A percentile compares a stretch with the other conserved stretches of the same genome.
Conservation (phyloP, 768 basidiomycete genomes). For the Kwoniella shandongensis region DNA sequence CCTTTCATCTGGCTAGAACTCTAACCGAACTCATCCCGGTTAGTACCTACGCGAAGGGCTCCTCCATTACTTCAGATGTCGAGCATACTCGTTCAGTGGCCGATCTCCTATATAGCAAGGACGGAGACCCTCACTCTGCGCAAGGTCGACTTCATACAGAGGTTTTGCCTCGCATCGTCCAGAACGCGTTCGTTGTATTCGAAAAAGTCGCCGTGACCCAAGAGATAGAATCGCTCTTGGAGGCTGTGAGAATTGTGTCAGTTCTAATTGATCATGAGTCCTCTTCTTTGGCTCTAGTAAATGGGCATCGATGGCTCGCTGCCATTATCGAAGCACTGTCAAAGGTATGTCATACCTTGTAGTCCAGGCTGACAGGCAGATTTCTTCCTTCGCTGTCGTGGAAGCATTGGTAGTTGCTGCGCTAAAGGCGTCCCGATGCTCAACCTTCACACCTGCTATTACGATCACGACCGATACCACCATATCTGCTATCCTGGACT, state of each 20-base stretch:
- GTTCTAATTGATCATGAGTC: conserved; percentile 22
- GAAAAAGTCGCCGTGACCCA: neutral
- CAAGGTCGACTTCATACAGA: conserved; percentile 1
- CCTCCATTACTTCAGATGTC: neutral
- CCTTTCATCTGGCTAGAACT: neutral
- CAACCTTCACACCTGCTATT: conserved; percentile 59
- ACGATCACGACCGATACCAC: conserved; percentile 60
- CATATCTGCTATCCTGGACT: conserved; percentile 45
- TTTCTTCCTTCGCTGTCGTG: conserved; percentile 65
- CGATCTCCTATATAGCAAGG: conserved; percentile 3
- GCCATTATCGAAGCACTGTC: conserved; percentile 61
- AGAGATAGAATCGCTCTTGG: neutral
- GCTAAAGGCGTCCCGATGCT: conserved; percentile 49
- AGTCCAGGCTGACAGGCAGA: conserved; percentile 53
- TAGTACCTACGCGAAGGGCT: neutral
- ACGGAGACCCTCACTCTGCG: neutral
- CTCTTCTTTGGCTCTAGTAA: conserved; percentile 8
- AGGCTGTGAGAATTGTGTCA: conserved; percentile 9
- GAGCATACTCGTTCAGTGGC: neutral
- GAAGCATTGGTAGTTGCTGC: conserved; percentile 65
- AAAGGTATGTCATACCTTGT: conserved; percentile 56
- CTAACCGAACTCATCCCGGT: neutral
- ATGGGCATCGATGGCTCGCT: conserved; percentile 61
- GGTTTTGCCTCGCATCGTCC: conserved; percentile 32
- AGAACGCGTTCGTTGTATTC: conserved; percentile 29